Conservation (phyloP, 805 yeast species). For the Hanseniaspora lindneri region DNA sequence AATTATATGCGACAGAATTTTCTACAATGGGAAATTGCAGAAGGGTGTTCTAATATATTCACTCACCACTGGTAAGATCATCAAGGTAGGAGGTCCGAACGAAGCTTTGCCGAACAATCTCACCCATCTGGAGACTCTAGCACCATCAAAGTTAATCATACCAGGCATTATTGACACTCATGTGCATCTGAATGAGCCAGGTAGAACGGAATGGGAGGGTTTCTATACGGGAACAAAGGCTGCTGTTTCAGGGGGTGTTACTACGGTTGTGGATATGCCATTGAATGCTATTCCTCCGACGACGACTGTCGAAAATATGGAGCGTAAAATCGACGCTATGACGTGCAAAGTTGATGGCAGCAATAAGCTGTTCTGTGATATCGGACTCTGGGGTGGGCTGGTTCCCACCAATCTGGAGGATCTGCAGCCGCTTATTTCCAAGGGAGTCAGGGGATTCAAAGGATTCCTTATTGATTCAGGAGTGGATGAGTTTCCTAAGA, state of each 20-base stretch:
- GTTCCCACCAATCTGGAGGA: conserved; percentile 66
- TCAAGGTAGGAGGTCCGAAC: conserved; percentile 34
- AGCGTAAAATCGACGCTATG: conserved; percentile 55
- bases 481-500: conserved; percentile 91
- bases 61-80: conserved; percentile 43
- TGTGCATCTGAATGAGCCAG: conserved; percentile 92
- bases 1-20: conserved; percentile 47
- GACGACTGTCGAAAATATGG: conserved; percentile 65
- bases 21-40: conserved; percentile 34
- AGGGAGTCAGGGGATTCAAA: conserved; percentile 90
- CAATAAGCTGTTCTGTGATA: conserved; percentile 82
- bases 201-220: conserved; percentile 98
- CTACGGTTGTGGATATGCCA: conserved; percentile 94
- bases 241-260: conserved; percentile 92
- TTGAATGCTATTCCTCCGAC: conserved; percentile 93
- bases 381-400: conserved; percentile 93
- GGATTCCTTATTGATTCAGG: conserved; percentile 89
- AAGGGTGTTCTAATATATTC: conserved; percentile 62
- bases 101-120: conserved; percentile 33
- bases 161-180: conserved; percentile 93
- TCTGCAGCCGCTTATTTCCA: conserved; percentile 59
- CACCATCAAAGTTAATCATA: conserved; percentile 53
- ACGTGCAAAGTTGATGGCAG: conserved; percentile 33
- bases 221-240: conserved; percentile 92
- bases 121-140: conserved; percentile 27